Percentiles rank a stretch among this genome's conserved stretches.
phyloP scores from a whole-genome alignment of 495 filamentous ascomycete species.

The Chaetomidium leptoderma region DNA sequence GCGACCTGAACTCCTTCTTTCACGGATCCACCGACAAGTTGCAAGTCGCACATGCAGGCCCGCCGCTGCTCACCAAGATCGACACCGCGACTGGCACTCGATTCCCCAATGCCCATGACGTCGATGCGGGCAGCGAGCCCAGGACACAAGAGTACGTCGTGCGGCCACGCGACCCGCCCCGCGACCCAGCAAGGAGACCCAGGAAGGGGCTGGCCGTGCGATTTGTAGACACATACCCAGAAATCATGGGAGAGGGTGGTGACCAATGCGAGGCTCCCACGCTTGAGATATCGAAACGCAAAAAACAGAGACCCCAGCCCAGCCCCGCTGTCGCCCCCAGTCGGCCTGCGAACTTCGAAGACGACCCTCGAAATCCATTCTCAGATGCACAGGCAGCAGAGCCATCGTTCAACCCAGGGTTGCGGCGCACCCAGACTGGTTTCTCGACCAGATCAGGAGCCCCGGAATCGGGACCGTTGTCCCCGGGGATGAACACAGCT shows the following conservation, averaged over 20 bases:
- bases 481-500: constrained; percentile 26
- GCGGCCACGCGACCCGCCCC: background rate
- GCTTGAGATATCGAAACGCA: constrained; percentile 59
- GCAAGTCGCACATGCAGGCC: constrained; percentile 37
- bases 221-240: constrained; percentile 63
- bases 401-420: constrained; percentile 32
- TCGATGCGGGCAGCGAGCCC: constrained; percentile 27
- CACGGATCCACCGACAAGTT: constrained; percentile 41
- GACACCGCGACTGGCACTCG: constrained; percentile 44
- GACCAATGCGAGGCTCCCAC: constrained; percentile 71
- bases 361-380: constrained; percentile 20
- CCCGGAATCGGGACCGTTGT: constrained; percentile 27
- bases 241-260: constrained; percentile 81
- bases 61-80: constrained; percentile 42
- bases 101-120: constrained; percentile 41
- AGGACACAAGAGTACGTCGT: constrained; percentile 9
- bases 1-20: constrained; percentile 44
- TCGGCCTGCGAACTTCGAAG: constrained; percentile 19
- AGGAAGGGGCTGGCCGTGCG: constrained; percentile 64
- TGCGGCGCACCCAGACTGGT: constrained; percentile 49
- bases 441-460: constrained; percentile 32
- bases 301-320: constrained; percentile 40
- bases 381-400: constrained; percentile 24
- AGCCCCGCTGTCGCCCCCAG: constrained; percentile 24
- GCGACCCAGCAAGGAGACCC: constrained; percentile 6